Evolutionary conservation across 2,329 filamentous ascomycete species (phyloP).

Genomic region (Colletotrichum lupini): DNA sequence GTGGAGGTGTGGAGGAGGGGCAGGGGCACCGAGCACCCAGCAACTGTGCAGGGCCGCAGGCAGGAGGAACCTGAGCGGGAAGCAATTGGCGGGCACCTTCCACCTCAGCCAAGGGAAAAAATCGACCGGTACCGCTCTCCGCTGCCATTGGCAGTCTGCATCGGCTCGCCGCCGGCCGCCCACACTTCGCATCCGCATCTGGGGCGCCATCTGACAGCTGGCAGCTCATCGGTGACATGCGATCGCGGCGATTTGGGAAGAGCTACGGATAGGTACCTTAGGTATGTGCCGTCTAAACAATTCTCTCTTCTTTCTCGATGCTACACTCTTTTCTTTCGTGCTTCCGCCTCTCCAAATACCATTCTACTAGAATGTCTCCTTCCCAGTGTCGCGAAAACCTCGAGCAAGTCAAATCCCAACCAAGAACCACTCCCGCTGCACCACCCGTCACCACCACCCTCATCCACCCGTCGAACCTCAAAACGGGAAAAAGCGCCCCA

Average conservation of each 20-base stretch:
- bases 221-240: background rate
- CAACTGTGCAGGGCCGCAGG: background rate
- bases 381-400: background rate
- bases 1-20: slow-evolving; percentile 38
- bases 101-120: slow-evolving; percentile 7
- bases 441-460: background rate
- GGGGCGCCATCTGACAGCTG: background rate
- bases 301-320: background rate
- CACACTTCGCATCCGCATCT: background rate
- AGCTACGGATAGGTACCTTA: too few relatives aligned
- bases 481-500: background rate
- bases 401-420: background rate
- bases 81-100: background rate
- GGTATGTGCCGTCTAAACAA: too few relatives aligned
- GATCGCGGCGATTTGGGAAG: background rate
- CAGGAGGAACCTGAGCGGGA: slow-evolving; percentile 7
- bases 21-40: slow-evolving; percentile 25
- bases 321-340: background rate
- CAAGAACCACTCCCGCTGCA: background rate
- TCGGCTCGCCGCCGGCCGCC: too few relatives aligned
- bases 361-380: too few relatives aligned
- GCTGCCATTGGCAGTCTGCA: background rate
- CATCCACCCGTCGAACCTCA: background rate
- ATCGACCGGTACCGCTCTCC: slow-evolving; percentile 23
- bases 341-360: background rate